Evolutionary conservation across 2,329 filamentous ascomycete species (phyloP), one percentile per base, ranked within the genome.

Genomic region (Lojkania enalia): DNA sequence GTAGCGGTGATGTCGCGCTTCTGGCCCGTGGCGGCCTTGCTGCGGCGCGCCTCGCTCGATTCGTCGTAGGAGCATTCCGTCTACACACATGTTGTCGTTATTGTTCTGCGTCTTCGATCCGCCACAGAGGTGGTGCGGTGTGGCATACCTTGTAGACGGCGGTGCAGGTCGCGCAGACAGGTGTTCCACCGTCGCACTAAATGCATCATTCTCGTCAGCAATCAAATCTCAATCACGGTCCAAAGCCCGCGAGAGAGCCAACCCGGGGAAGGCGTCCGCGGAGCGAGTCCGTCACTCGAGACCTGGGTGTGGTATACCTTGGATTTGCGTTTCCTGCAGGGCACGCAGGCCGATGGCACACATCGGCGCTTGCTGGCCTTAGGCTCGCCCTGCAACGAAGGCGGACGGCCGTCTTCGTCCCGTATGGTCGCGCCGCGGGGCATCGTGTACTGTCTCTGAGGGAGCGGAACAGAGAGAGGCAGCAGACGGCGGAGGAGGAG

Each of bases 281-380:
- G 15, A 12, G 5, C 16, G n/a, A 35, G 19, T 13, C 14, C 23
- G 12, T 4, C 5, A 15, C 25, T 9, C 20, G 12, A 35, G 29
- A 14, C n/a, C n/a, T n/a, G n/a, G n/a, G n/a, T n/a, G n/a, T n/a
- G n/a, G n/a, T n/a, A n/a, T 44, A 74, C 75, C 65, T 77, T 77
- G 46, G 71, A 75, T 54, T 78, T 78, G 45, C 75, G 71, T 55
- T 74, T 76, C 30, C 75, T 66, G 56, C 75, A 78, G n/a, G 74
- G 73, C 30, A 75, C 72, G 52, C 75, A 77, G 20, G 75, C 74
- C 5, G 63, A 66, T 42, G 61, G 62, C 14, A 69, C 63, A 43
- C 66, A 70, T 27, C 66, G 56, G 23, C 66, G 55, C 50, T 70
- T 70, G 54, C 48, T 57, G 3, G 53, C 44, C 49, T 64, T 69